Evolutionary conservation across 164 flowering plant species (phyloP).

Genomic region (Akebia trifoliata): DNA sequence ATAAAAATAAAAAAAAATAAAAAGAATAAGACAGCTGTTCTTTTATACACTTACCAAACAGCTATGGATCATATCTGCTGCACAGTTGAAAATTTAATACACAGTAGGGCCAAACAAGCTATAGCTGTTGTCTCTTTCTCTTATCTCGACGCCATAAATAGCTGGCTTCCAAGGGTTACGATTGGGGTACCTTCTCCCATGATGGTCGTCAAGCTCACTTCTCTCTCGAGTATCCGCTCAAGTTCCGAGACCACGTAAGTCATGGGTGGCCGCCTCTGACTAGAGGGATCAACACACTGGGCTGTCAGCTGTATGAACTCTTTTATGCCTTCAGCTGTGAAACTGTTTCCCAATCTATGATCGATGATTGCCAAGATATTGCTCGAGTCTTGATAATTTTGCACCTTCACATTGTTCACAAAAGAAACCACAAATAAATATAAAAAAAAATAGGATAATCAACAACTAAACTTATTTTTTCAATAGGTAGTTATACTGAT

Average conservation of each 20-base stretch:
- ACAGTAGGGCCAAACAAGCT: conserved; percentile 23
- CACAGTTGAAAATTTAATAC: conserved; percentile 16
- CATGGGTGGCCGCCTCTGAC: conserved; percentile 73
- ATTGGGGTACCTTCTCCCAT: conserved; percentile 83
- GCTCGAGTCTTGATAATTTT: conserved; percentile 41
- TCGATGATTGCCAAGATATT: conserved; percentile 50
- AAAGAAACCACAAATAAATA: conserved; percentile 1
- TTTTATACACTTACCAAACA: conserved; percentile 77
- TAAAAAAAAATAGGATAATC: background rate
- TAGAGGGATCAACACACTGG: conserved; percentile 59
- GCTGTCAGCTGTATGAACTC: conserved; percentile 47
- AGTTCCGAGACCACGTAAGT: conserved; percentile 61
- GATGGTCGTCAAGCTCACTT: conserved; percentile 66
- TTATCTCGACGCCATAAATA: conserved; percentile 57
- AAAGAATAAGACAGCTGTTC: conserved; percentile 52
- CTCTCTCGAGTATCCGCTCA: conserved; percentile 69
- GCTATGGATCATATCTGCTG: conserved; percentile 39
- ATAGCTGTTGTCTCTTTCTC: conserved; percentile 2
- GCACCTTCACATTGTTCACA: conserved; percentile 41
- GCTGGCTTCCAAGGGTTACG: conserved; percentile 79
- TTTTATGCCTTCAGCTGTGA: conserved; percentile 82
- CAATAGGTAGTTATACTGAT: no score
- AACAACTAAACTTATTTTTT: background rate
- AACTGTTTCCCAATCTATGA: conserved; percentile 53
- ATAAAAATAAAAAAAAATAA: conserved; percentile 16